A percentile compares a stretch with the other conserved stretches of the same genome.
Conservation (phyloP, 306 rosid genomes). For the Hippophae tibetana region DNA sequence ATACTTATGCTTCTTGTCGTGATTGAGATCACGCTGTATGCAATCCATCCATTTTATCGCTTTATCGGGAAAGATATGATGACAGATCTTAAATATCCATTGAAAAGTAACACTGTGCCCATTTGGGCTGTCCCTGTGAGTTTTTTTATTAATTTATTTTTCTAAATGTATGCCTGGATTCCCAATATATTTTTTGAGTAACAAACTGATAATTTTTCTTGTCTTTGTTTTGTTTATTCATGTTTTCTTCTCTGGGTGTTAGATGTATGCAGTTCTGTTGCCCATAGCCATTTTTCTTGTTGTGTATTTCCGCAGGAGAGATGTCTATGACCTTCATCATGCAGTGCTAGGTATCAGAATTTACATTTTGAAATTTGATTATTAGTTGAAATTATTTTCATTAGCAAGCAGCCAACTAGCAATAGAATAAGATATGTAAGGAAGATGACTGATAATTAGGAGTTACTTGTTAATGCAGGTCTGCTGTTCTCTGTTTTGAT, state of each 20-base stretch:
- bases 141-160: background rate
- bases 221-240: background rate
- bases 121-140: conserved; percentile 89
- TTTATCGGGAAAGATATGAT: conserved; percentile 89
- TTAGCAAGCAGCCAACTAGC: background rate
- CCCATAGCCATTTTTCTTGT: conserved; percentile 57
- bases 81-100: conserved; percentile 77
- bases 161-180: background rate
- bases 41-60: conserved; percentile 69
- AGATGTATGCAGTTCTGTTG: conserved; percentile 74
- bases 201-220: background rate
- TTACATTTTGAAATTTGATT: background rate
- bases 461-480: conserved; percentile 32
- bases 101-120: conserved; percentile 79
- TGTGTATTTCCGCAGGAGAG: conserved; percentile 58
- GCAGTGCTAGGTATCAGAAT: conserved; percentile 54
- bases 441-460: background rate
- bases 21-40: conserved; percentile 38
- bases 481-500: conserved; percentile 64
- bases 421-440: background rate
- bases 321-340: conserved; percentile 87
- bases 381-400: background rate
- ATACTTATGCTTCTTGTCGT: conserved; percentile 53
- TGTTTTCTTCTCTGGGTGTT: conserved; percentile 16
- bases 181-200: background rate